Conservation (phyloP, 1,139 yeast species). For the Nakaseomyces bracarensis region DNA sequence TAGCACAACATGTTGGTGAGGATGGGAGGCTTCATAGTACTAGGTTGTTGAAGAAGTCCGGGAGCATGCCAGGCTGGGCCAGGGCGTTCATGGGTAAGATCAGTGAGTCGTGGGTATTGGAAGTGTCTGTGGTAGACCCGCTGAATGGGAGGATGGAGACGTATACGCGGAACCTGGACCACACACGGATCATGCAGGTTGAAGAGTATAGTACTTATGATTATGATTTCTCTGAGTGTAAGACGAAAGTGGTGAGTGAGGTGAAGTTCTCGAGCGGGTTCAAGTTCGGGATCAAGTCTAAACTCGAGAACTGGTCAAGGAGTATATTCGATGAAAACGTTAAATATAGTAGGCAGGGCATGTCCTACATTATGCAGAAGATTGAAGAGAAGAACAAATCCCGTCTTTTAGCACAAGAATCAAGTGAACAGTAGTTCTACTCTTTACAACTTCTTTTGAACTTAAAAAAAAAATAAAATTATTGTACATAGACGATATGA, state of each 20-base stretch:
- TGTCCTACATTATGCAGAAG: constrained; percentile 67
- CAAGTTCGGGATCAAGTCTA: constrained; percentile 45
- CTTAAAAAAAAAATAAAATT: too few species aligned
- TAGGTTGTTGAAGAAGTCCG: constrained; percentile 67
- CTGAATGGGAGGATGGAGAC: constrained; percentile 46
- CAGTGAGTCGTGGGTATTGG: constrained; percentile 77
- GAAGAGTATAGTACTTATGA: constrained; percentile 64
- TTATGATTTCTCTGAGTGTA: constrained; percentile 22
- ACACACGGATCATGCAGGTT: constrained; percentile 66
- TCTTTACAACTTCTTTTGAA: too few species aligned
- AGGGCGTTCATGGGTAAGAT: constrained; percentile 68
- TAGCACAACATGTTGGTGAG: constrained; percentile 35
- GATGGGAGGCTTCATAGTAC: constrained; percentile 66
- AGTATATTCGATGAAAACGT: constrained; percentile 61
- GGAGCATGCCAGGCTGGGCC: constrained; percentile 74
- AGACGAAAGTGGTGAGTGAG: constrained; percentile 32
- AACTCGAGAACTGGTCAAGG: constrained; percentile 80
- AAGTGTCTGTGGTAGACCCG: constrained; percentile 71
- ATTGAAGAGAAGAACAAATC: constrained; percentile 33
- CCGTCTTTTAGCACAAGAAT: too few species aligned
- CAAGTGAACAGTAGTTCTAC: too few species aligned
- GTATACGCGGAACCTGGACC: constrained; percentile 81
- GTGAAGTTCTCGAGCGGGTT: constrained; percentile 74
- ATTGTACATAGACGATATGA: too few species aligned
- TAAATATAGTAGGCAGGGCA: constrained; percentile 59